phyloP scores from a whole-genome alignment of 2,329 filamentous ascomycete genomes.

The Beauveria australis region DNA sequence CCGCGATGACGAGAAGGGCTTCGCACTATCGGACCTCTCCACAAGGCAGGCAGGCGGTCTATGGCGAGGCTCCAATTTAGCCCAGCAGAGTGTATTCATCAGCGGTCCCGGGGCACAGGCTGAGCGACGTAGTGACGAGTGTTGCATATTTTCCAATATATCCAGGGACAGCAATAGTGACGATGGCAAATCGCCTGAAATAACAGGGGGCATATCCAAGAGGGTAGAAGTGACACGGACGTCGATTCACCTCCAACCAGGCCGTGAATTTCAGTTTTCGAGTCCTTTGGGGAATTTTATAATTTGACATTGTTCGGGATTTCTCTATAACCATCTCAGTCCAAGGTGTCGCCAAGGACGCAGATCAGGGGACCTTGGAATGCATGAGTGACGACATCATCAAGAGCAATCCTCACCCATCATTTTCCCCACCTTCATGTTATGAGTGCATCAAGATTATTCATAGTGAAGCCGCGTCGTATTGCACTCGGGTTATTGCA shows the following conservation, averaged over 20 bases:
- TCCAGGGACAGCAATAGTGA: slow-evolving; percentile 4
- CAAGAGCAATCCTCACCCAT: no score
- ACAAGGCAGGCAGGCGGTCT: not conserved
- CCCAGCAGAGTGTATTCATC: slow-evolving; percentile 8
- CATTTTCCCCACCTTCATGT: no score
- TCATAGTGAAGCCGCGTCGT: no score
- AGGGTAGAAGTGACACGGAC: slow-evolving; percentile 3
- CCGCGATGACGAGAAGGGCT: not conserved
- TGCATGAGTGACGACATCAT: no score
- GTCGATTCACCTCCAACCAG: slow-evolving; percentile 1
- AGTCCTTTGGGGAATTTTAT: not conserved
- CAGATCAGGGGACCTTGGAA: no score
- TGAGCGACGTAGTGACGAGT: not conserved
- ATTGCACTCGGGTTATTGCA: no score
- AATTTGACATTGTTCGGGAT: not conserved
- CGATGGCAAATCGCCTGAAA: not conserved
- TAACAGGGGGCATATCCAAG: slow-evolving; percentile 1
- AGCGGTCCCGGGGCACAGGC: not conserved
- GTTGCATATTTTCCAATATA: not conserved
- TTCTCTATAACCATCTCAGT: no score
- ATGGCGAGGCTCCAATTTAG: slow-evolving; percentile 4
- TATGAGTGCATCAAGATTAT: not conserved
- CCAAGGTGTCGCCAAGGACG: no score
- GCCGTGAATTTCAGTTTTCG: not conserved
- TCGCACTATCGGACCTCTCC: not conserved